Percentiles rank a stretch among this genome's conserved stretches.
phyloP scores from a whole-genome alignment of 1,284 basidiomycete genomes.

The Boletus albobrunnescens region DNA sequence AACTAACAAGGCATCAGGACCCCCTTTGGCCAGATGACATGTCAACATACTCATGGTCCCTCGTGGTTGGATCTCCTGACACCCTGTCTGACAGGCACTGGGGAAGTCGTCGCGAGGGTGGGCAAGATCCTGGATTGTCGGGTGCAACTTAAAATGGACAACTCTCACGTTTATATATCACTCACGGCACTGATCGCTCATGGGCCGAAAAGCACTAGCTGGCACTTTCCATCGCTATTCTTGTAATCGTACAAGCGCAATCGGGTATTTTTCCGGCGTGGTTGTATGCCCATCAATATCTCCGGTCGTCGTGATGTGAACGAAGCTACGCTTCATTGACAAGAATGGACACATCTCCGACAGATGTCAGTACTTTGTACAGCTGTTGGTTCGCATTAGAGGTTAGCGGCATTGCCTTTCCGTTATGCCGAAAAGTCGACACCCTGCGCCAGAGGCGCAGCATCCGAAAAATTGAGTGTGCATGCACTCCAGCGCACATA shows the following conservation, averaged over 20 bases:
- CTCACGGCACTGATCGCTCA: conserved; percentile 34
- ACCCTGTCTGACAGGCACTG: conserved; percentile 34
- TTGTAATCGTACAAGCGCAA: conserved; percentile 19
- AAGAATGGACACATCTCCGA: conserved; percentile 14
- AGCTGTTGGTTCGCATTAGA: conserved; percentile 3
- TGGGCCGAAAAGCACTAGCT: conserved; percentile 20
- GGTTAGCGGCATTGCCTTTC: conserved; percentile 5
- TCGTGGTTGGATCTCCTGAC: conserved; percentile 26
- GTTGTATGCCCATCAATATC: conserved; percentile 9
- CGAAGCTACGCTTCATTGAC: conserved; percentile 17
- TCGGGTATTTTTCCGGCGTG: conserved; percentile 12
- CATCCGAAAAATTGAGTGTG: conserved; percentile 90
- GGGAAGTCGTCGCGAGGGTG: conserved; percentile 21
- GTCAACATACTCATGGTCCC: conserved; percentile 35
- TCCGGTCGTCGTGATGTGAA: conserved; percentile 28
- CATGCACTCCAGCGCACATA: conserved; percentile 86
- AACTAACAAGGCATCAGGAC: conserved; percentile 30
- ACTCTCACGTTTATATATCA: conserved; percentile 37
- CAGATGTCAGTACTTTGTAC: conserved; percentile 9
- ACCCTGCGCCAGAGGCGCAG: conserved; percentile 87
- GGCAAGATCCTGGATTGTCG: conserved; percentile 34
- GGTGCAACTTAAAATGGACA: conserved; percentile 23
- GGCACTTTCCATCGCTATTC: conserved; percentile 19
- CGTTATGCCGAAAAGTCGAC: conserved; percentile 67
- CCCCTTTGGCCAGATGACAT: conserved; percentile 32